phyloP scores from a whole-genome alignment of 1,284 basidiomycete genomes.

The Trametes sp. region DNA sequence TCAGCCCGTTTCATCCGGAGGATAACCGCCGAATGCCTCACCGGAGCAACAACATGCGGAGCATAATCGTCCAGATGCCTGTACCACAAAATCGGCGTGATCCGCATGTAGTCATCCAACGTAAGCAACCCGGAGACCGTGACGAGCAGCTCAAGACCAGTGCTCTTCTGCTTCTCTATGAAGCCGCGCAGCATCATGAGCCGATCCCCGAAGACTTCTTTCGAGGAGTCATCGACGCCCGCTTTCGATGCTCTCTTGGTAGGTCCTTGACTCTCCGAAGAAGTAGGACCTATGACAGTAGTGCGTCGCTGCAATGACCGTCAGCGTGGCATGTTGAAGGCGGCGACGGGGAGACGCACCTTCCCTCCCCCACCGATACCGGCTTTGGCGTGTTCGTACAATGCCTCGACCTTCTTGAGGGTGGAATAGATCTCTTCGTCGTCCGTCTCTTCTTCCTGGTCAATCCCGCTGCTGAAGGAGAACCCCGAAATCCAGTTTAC shows the following conservation, averaged over 20 bases:
- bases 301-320: conserved; percentile 28
- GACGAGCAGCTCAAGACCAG: conserved; percentile 65
- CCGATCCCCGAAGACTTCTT: conserved; percentile 41
- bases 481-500: conserved; percentile 56
- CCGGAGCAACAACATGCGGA: conserved; percentile 56
- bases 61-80: conserved; percentile 54
- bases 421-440: conserved; percentile 54
- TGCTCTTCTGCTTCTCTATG: conserved; percentile 52
- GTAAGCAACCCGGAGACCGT: conserved; percentile 61
- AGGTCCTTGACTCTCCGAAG: conserved; percentile 36
- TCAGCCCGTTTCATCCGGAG: background rate
- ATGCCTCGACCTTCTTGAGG: conserved; percentile 52
- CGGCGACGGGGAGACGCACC: conserved; percentile 41
- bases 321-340: background rate
- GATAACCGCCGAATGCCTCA: conserved; percentile 34
- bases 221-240: conserved; percentile 20
- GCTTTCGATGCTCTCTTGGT: conserved; percentile 10
- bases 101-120: conserved; percentile 52
- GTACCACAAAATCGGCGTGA: conserved; percentile 65
- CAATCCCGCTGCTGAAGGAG: conserved; percentile 43
- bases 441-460: conserved; percentile 38
- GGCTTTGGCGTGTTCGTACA: conserved; percentile 60
- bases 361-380: conserved; percentile 51
- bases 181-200: conserved; percentile 51
- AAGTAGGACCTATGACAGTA: conserved; percentile 41